Conservation (phyloP, 495 filamentous ascomycete species). For the Xylaria grammica region DNA sequence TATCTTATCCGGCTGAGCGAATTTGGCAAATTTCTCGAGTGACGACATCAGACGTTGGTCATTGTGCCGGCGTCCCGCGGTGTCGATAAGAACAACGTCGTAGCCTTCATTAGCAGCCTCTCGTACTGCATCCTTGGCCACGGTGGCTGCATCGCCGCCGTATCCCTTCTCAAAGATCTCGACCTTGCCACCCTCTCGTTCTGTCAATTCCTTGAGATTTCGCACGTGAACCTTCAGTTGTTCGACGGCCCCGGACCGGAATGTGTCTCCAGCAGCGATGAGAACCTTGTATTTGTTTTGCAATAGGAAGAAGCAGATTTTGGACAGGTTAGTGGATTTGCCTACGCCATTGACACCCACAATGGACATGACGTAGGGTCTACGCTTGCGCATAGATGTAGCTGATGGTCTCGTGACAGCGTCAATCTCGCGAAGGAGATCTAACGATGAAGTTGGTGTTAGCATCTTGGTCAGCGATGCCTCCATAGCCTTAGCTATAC, state of each 20-base stretch:
- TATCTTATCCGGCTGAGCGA: conserved; percentile 95
- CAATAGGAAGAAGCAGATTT: conserved; percentile 95
- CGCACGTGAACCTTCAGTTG: conserved; percentile 92
- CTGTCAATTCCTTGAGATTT: conserved; percentile 83
- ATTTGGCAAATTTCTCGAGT: conserved; percentile 94
- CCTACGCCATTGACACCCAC: conserved; percentile 98
- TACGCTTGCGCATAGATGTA: conserved; percentile 58
- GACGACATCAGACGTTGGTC: conserved; percentile 93
- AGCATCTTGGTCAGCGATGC: conserved; percentile 90
- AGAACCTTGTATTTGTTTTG: conserved; percentile 97
- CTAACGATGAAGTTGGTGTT: conserved; percentile 91
- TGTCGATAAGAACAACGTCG: conserved; percentile 96
- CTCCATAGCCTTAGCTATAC: conserved; percentile 83
- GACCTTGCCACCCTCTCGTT: conserved; percentile 80
- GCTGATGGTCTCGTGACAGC: conserved; percentile 68
- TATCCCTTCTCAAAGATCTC: conserved; percentile 97
- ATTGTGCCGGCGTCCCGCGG: conserved; percentile 92
- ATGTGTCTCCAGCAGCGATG: conserved; percentile 94
- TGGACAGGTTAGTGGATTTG: conserved; percentile 95
- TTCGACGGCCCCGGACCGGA: conserved; percentile 96
- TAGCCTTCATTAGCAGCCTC: conserved; percentile 76
- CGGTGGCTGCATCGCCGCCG: conserved; percentile 93
- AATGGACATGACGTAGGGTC: conserved; percentile 96
- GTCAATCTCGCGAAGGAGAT: conserved; percentile 91
- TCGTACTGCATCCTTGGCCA: conserved; percentile 89